Conservation (phyloP, 1,139 yeast genomes). For the Lodderomyces elongisporus region DNA sequence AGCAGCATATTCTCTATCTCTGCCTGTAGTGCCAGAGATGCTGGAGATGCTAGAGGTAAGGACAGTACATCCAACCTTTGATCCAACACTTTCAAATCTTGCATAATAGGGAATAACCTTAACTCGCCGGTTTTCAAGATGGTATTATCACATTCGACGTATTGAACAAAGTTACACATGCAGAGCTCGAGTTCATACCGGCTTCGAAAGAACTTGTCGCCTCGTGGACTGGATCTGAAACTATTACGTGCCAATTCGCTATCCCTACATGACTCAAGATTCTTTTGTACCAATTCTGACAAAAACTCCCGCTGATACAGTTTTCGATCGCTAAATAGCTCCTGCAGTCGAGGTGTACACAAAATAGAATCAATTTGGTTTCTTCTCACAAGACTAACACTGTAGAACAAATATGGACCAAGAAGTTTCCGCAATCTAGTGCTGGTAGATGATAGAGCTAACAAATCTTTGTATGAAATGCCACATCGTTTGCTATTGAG, state of each 20-base stretch:
- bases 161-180: slow-evolving; percentile 18
- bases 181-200: slow-evolving; percentile 17
- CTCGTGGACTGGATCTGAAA: slow-evolving; percentile 14
- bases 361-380: slow-evolving; percentile 29
- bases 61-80: slow-evolving; percentile 7
- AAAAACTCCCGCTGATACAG: slow-evolving; percentile 20
- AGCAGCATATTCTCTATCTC: slow-evolving; percentile 2
- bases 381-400: slow-evolving; percentile 22
- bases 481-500: slow-evolving; percentile 14
- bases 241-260: slow-evolving; percentile 19
- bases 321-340: slow-evolving; percentile 20
- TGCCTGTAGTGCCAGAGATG: too few relatives aligned
- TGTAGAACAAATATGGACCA: slow-evolving; percentile 19
- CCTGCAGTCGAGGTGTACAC: slow-evolving; percentile 19
- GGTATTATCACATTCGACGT: slow-evolving; percentile 25
- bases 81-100: slow-evolving; percentile 21
- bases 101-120: slow-evolving; percentile 17
- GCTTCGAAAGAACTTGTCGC: slow-evolving; percentile 15
- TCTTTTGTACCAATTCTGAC: slow-evolving; percentile 18
- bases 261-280: slow-evolving; percentile 17
- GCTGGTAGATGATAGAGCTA: slow-evolving; percentile 26
- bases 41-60: too few relatives aligned
- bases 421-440: slow-evolving; percentile 17
- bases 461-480: slow-evolving; percentile 13
- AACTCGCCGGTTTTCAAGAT: slow-evolving; percentile 15